These are phyloP conservation scores for Nicotiana noctiflora DNA, from an alignment of 257 asterid genomes.

Conservation along the genomic window DNA sequence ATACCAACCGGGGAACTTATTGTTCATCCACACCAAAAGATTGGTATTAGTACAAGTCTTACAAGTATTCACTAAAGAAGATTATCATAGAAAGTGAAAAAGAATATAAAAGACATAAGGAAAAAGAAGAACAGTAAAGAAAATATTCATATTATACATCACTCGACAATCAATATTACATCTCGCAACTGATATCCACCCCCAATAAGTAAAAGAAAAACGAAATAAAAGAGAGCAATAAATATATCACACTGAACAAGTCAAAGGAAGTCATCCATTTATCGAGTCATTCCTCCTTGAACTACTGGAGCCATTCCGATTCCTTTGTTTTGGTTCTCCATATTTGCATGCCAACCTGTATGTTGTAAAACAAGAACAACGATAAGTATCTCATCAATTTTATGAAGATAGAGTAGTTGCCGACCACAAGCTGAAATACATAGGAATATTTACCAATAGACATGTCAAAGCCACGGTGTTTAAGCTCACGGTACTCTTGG, in stretches of 20 bases:
- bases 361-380: not conserved
- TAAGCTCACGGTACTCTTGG: slow-evolving; percentile 29
- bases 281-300: slow-evolving; percentile 17
- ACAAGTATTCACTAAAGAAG: too few species aligned
- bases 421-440: too few species aligned
- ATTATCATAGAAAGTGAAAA: too few species aligned
- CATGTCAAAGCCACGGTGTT: slow-evolving; percentile 21
- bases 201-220: too few species aligned
- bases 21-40: too few species aligned
- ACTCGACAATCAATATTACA: too few species aligned
- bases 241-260: not conserved
- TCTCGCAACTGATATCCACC: too few species aligned
- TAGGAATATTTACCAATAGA: not conserved
- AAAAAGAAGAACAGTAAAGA: too few species aligned
- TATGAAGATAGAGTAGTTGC: not conserved
- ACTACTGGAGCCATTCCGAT: slow-evolving; percentile 16
- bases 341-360: slow-evolving; percentile 20
- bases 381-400: not conserved
- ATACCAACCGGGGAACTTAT: too few species aligned
- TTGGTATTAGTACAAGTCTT: too few species aligned
- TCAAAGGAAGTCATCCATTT: not conserved
- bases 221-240: not conserved
- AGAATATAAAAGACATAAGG: too few species aligned
- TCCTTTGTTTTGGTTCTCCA: slow-evolving; percentile 11
- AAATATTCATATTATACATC: too few species aligned